These are phyloP conservation scores for Mycosarcoma maydis DNA, from an alignment of 1,284 basidiomycete genomes.

Conservation along the genomic window DNA sequence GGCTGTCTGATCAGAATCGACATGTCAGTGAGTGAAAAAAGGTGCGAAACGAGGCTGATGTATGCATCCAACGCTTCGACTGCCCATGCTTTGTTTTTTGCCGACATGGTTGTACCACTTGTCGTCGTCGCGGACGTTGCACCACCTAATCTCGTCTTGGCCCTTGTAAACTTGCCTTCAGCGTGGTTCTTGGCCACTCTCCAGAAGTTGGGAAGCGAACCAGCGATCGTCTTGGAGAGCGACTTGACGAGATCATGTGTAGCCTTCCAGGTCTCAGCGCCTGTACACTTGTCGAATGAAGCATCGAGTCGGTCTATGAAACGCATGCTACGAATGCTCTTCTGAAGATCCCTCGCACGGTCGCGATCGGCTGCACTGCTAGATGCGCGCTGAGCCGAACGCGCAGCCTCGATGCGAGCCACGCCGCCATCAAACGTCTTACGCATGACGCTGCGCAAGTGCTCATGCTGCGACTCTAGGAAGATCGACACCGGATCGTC, in stretches of 20 bases:
- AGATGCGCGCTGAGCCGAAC: conserved; percentile 2
- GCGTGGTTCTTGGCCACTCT: conserved; percentile 88
- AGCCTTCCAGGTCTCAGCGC: conserved; percentile 75
- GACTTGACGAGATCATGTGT: conserved; percentile 74
- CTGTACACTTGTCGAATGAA: conserved; percentile 44
- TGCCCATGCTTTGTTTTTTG: conserved; percentile 88
- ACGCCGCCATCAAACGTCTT: conserved; percentile 71
- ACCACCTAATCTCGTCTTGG: conserved; percentile 4
- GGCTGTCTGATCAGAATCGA: conserved; percentile 74
- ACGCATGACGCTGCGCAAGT: conserved; percentile 83
- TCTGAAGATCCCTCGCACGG: conserved; percentile 67
- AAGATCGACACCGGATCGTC: conserved; percentile 85
- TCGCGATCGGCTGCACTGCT: conserved; percentile 74
- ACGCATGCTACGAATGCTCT: conserved; percentile 64
- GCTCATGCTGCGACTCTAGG: conserved; percentile 89
- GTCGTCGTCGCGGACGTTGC: not conserved
- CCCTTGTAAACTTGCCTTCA: conserved; percentile 70
- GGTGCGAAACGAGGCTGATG: conserved; percentile 83
- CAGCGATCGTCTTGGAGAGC: conserved; percentile 70
- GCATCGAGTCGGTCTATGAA: conserved; percentile 45
- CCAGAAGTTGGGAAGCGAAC: conserved; percentile 89
- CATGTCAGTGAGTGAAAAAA: conserved; percentile 81
- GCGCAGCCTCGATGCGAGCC: conserved; percentile 31
- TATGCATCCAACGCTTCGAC: conserved; percentile 89
- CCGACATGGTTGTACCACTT: conserved; percentile 71